These are phyloP conservation scores for Phytophthora meadii DNA, from an alignment of 352 stramenopile species.

Conservation along the genomic window DNA sequence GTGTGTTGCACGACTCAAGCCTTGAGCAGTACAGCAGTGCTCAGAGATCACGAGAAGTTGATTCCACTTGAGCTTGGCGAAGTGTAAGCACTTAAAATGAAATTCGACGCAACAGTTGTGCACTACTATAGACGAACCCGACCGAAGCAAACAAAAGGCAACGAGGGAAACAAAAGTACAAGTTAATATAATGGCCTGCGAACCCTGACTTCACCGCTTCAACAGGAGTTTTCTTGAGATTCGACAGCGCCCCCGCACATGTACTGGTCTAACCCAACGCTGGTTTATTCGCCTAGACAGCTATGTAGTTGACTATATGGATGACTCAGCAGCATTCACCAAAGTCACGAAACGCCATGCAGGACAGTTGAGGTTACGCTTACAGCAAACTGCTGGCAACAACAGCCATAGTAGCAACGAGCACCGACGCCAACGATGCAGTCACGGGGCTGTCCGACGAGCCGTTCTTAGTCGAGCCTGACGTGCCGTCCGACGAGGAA, in stretches of 20 bases:
- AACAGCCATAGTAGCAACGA: constrained; percentile 45
- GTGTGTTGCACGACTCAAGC: no score
- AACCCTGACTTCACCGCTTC: background rate
- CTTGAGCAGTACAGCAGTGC: no score
- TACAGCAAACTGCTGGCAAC: constrained; percentile 58
- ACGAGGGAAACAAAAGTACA: constrained; percentile 8
- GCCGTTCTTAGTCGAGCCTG: constrained; percentile 1
- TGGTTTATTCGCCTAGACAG: constrained; percentile 3
- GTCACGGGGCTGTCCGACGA: constrained; percentile 26
- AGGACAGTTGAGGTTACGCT: constrained; percentile 18
- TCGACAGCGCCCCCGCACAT: background rate
- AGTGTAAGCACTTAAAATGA: no score
- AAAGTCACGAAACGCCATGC: constrained; percentile 4
- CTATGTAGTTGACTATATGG: constrained; percentile 6
- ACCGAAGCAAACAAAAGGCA: background rate
- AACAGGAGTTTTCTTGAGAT: constrained; percentile 7
- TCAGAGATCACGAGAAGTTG: no score
- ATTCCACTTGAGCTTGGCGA: no score
- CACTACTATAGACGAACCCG: no score
- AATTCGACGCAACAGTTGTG: no score
- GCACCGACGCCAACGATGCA: constrained; percentile 33
- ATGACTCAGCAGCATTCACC: background rate
- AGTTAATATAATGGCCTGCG: constrained; percentile 10
- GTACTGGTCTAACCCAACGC: constrained; percentile 6
- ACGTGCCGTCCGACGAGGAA: constrained; percentile 11